Percentiles rank a stretch among this genome's conserved stretches.
phyloP scores from a whole-genome alignment of 2,329 filamentous ascomycete species.

The Neopestalotiopsis rosae region DNA sequence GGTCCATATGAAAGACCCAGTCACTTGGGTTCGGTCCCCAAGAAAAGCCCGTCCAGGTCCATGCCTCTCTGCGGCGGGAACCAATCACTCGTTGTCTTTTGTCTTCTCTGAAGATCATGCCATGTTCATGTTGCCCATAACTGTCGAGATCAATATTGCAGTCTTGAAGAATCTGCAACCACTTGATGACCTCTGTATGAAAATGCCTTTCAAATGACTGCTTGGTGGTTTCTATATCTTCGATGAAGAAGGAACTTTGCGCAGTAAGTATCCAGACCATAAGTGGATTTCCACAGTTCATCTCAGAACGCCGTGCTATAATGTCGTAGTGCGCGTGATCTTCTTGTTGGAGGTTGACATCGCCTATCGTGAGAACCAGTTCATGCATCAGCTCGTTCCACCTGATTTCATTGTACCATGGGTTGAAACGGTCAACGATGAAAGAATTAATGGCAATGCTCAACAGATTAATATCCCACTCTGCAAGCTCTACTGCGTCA shows the following conservation, averaged over 20 bases:
- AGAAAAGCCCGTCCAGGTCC: background rate
- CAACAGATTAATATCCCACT: background rate
- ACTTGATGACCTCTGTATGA: background rate
- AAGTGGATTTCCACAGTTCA: background rate
- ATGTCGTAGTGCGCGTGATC: too few relatives aligned
- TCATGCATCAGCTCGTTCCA: background rate
- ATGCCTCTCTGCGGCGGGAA: rapidly evolving
- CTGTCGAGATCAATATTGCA: background rate
- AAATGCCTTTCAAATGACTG: background rate
- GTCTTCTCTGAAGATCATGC: background rate
- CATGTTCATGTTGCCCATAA: background rate
- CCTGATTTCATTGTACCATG: background rate
- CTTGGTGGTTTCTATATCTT: too few relatives aligned
- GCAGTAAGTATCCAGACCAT: too few relatives aligned
- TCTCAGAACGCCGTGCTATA: too few relatives aligned
- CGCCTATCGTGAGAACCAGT: background rate
- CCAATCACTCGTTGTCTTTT: background rate
- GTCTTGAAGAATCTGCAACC: background rate
- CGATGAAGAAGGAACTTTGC: too few relatives aligned
- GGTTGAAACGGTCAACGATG: too few relatives aligned
- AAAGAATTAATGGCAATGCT: too few relatives aligned
- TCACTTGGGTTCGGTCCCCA: background rate
- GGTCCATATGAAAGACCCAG: background rate
- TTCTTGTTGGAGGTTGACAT: background rate
- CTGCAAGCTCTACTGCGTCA: background rate